Conservation (phyloP, 2,329 filamentous ascomycete species). For the Didymella pomorum region DNA sequence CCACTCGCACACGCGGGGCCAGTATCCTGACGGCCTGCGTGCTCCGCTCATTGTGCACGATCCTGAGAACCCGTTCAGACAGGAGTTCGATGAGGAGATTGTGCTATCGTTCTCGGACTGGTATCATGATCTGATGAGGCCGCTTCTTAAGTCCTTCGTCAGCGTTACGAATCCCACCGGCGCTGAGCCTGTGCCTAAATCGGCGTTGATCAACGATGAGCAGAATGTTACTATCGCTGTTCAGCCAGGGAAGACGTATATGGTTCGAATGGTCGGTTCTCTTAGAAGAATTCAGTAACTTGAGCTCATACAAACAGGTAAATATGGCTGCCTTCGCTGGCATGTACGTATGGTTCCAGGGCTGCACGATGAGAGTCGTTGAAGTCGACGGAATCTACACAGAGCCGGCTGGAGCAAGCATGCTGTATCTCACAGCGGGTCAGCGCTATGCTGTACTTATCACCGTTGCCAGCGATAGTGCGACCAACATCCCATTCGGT, state of each 20-base stretch:
- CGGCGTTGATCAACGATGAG: constrained; percentile 69
- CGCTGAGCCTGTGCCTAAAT: constrained; percentile 70
- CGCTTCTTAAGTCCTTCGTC: constrained; percentile 53
- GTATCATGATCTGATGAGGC: constrained; percentile 64
- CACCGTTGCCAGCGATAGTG: constrained; percentile 62
- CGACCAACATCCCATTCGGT: constrained; percentile 66
- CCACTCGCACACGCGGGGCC: constrained; percentile 67
- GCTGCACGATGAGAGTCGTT: constrained; percentile 69
- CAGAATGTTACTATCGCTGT: constrained; percentile 54
- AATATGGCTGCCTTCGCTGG: constrained; percentile 73
- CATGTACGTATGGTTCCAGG: constrained; percentile 74
- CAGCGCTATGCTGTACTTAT: constrained; percentile 74
- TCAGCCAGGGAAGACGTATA: constrained; percentile 63
- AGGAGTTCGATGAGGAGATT: constrained; percentile 65
- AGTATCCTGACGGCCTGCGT: constrained; percentile 72
- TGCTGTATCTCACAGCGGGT: constrained; percentile 71
- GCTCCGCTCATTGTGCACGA: constrained; percentile 71
- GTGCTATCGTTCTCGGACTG: constrained; percentile 73
- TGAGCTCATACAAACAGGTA: constrained; percentile 1
- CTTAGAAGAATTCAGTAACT: background rate
- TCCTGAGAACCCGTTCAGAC: constrained; percentile 58
- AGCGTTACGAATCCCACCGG: constrained; percentile 57
- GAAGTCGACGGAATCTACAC: constrained; percentile 75
- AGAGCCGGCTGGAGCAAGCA: constrained; percentile 63
- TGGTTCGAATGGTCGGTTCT: constrained; percentile 64